These are phyloP conservation scores for Diddensiella caesifluorescens DNA, from an alignment of 805 yeast genomes.

Conservation along the genomic window DNA sequence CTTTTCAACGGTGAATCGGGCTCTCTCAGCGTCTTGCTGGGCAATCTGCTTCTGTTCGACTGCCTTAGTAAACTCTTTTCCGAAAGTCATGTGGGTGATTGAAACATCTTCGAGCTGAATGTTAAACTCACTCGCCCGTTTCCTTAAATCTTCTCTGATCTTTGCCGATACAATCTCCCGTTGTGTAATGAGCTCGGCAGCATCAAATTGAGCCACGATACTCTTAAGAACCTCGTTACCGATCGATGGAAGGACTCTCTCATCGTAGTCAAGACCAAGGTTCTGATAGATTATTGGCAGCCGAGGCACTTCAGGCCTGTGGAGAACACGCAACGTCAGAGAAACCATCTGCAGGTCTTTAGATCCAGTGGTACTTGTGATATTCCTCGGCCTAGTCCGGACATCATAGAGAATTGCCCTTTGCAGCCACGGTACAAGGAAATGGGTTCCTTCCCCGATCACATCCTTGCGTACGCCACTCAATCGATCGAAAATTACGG, in stretches of 20 bases:
- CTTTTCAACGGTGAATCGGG: constrained; percentile 84
- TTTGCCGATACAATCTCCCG: constrained; percentile 89
- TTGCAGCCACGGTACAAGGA: constrained; percentile 93
- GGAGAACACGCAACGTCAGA: constrained; percentile 85
- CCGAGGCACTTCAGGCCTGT: constrained; percentile 81
- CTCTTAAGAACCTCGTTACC: constrained; percentile 88
- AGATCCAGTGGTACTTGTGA: constrained; percentile 92
- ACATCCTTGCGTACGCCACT: constrained; percentile 85
- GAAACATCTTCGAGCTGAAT: constrained; percentile 94
- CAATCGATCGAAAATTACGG: constrained; percentile 89
- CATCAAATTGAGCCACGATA: constrained; percentile 90
- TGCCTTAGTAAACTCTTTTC: constrained; percentile 93
- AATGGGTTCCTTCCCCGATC: constrained; percentile 95
- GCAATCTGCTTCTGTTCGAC: constrained; percentile 99
- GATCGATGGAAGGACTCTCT: constrained; percentile 85
- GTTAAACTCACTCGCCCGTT: constrained; percentile 81
- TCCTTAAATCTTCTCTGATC: constrained; percentile 78
- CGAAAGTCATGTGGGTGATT: constrained; percentile 96
- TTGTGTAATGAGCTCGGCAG: constrained; percentile 94
- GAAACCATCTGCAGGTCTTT: constrained; percentile 96
- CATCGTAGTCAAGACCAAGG: constrained; percentile 91
- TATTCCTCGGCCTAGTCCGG: constrained; percentile 87
- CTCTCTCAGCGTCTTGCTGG: constrained; percentile 98
- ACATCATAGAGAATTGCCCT: constrained; percentile 87
- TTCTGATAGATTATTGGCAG: constrained; percentile 86